Evolutionary conservation across 495 filamentous ascomycete genomes (phyloP), one percentile per base, ranked within the genome.

Genomic region (Penicillium flavigenum): DNA sequence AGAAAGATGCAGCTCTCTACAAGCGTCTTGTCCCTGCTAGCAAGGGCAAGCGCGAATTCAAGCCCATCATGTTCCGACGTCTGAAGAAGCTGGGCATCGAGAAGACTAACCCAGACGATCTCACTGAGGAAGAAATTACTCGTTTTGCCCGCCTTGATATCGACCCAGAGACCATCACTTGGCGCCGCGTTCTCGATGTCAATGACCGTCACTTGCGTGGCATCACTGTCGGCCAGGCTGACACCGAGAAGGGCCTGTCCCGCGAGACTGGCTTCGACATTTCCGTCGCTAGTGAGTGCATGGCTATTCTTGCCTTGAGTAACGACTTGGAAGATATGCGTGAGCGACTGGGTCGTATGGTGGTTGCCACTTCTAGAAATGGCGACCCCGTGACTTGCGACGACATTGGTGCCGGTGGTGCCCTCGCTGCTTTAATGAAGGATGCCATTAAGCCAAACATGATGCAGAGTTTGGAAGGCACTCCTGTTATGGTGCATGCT

Each of bases 361-460:
- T 98, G n/a, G 85, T 98, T 57, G 94, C 88, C 42, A 91, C 87
- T 55, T 96, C 91, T 24, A 81, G 78, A 58, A 82, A 76, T 57
- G 94, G 94, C 46, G 92, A 97, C 61, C 91, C 94, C 5, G 87
- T 98, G 27, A 98, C 94, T 52, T 96, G 91, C 65, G 94, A 98
- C 64, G 94, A 98, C 62, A 84, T 98, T 60, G 94, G 94, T 62
- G 88, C 86, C 16, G 94, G 92, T 53, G 94, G 94, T 59, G 94
- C 94, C 47, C 80, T 98, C 39, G 89, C 94, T 4, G 94, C 92
- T 36, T 75, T 98, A 60, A 96, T 98, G 91, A 92, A 88, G 77
- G 94, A 98, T 76, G 92, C 94, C 20, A 96, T 96, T 73, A 98
- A 98, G 77, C 94, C 94, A 27, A 98, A 97, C 75, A 74, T 98